Conservation (phyloP, 345 rosid genomes). For the Populus pruinosa region DNA sequence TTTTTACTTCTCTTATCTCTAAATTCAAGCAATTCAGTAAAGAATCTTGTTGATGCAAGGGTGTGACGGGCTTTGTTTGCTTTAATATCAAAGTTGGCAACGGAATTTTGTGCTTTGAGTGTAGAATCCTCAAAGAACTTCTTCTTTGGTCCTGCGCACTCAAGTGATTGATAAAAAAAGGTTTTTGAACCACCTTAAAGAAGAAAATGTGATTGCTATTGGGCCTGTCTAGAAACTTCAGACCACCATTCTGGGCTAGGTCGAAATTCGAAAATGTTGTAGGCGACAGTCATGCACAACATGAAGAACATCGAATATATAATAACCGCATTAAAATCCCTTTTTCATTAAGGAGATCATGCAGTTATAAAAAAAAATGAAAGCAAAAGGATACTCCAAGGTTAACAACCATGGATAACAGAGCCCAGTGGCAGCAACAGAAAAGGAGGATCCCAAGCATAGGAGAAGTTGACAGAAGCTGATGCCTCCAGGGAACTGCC, state of each 20-base stretch:
- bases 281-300: background rate
- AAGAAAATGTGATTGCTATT: no score
- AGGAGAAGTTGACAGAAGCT: conserved; percentile 13
- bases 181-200: background rate
- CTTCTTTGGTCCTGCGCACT: conserved; percentile 16
- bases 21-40: background rate
- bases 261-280: background rate
- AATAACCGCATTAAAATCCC: no score
- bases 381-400: no score
- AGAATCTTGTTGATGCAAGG: background rate
- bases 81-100: background rate
- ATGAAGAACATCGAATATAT: background rate
- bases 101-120: conserved; percentile 26
- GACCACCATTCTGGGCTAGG: no score
- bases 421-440: background rate
- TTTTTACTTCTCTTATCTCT: background rate
- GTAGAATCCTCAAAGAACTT: background rate
- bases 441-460: conserved; percentile 35
- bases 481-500: conserved; percentile 11
- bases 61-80: background rate
- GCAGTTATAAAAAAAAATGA: no score
- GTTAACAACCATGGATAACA: background rate
- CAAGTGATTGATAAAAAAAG: background rate
- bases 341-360: no score
- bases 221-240: no score